These are phyloP conservation scores for Alternaria gansuensis DNA, from an alignment of 2,329 filamentous ascomycete genomes.

Conservation along the genomic window DNA sequence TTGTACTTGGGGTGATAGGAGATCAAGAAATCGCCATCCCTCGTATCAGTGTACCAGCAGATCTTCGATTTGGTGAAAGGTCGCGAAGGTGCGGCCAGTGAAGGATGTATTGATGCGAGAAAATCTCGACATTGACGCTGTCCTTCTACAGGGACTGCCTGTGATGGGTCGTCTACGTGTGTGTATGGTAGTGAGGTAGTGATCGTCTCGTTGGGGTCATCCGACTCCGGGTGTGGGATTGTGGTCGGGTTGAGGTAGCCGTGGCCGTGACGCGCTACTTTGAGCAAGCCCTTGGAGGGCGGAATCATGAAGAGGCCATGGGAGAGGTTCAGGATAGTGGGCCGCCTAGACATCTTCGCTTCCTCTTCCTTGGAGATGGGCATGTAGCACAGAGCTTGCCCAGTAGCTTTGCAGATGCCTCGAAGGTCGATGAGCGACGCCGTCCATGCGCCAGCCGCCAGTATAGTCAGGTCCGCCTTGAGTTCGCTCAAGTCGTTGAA, in stretches of 20 bases:
- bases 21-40: conserved; percentile 65
- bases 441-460: conserved; percentile 90
- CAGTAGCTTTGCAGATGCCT: conserved; percentile 80
- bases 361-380: conserved; percentile 77
- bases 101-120: conserved; percentile 41
- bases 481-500: conserved; percentile 62
- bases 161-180: conserved; percentile 59
- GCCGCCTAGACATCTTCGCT: conserved; percentile 68
- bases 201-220: conserved; percentile 48
- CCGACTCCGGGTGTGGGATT: conserved; percentile 59
- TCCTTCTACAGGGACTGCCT: conserved; percentile 47
- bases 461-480: conserved; percentile 74
- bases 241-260: conserved; percentile 59
- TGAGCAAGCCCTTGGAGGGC: conserved; percentile 60
- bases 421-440: conserved; percentile 78
- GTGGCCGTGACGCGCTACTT: conserved; percentile 61
- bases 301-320: conserved; percentile 79
- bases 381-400: conserved; percentile 82
- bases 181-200: conserved; percentile 62
- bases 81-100: conserved; percentile 47
- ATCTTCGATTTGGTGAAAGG: conserved; percentile 59
- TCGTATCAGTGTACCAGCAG: conserved; percentile 67
- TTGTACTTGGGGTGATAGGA: conserved; percentile 60
- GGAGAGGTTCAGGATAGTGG: conserved; percentile 76
- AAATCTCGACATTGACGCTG: conserved; percentile 45